A percentile compares a stretch with the other conserved stretches of the same genome.
Conservation (phyloP, 2,329 filamentous ascomycete species). For the Teratosphaeria zuluensis region DNA sequence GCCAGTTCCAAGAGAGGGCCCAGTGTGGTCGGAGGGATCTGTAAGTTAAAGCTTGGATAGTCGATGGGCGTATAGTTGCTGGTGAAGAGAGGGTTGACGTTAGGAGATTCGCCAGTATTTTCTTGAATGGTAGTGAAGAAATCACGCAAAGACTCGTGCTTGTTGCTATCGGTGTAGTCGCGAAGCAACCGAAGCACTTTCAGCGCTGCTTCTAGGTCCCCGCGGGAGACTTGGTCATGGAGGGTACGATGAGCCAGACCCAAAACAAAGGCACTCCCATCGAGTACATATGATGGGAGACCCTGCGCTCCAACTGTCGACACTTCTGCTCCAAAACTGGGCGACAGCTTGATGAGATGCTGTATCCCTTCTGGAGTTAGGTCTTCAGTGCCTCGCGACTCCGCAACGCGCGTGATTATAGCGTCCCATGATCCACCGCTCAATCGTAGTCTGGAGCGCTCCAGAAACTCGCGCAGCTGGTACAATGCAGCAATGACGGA, state of each 20-base stretch:
- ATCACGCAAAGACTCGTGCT: slow-evolving; percentile 29
- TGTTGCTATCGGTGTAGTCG: slow-evolving; percentile 34
- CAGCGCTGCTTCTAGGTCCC: slow-evolving; percentile 31
- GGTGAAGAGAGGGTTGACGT: slow-evolving; percentile 12
- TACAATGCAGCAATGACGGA: neutral
- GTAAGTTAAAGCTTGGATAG: slow-evolving; percentile 35
- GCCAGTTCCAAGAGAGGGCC: slow-evolving; percentile 43
- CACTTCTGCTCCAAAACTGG: slow-evolving; percentile 33
- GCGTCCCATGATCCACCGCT: slow-evolving; percentile 36
- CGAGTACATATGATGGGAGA: slow-evolving; percentile 33
- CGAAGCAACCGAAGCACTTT: slow-evolving; percentile 30
- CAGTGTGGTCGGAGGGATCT: slow-evolving; percentile 39
- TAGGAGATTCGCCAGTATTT: too few relatives aligned
- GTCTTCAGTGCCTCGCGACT: slow-evolving; percentile 27
- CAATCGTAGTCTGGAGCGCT: slow-evolving; percentile 28
- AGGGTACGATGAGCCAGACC: slow-evolving; percentile 36
- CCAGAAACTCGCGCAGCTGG: slow-evolving; percentile 28
- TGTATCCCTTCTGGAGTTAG: slow-evolving; percentile 19
- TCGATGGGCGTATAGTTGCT: slow-evolving; percentile 28
- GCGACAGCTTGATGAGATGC: slow-evolving; percentile 26
- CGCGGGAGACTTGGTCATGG: slow-evolving; percentile 28
- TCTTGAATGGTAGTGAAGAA: slow-evolving; percentile 26
- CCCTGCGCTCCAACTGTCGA: slow-evolving; percentile 25
- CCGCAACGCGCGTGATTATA: slow-evolving; percentile 41
- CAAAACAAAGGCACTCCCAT: slow-evolving; percentile 34